These are phyloP conservation scores for Guillardia theta DNA, from an alignment of 78 protist genomes.

Conservation along the genomic window DNA sequence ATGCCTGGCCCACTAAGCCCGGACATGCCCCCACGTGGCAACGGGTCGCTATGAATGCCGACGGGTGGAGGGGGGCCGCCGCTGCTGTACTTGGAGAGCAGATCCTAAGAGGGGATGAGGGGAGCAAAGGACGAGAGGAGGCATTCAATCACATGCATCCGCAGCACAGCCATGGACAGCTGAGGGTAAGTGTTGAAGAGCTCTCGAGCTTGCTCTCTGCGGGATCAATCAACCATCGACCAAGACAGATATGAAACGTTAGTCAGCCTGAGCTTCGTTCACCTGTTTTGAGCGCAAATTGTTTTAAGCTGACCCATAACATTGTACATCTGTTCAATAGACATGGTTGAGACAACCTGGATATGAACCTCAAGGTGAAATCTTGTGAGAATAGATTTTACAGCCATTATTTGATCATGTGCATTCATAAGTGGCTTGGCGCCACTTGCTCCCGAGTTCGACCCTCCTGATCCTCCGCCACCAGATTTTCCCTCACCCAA, in stretches of 20 bases:
- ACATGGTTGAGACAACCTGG: background rate
- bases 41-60: too few relatives aligned
- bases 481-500: background rate
- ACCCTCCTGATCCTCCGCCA: background rate
- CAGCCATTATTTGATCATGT: background rate
- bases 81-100: background rate
- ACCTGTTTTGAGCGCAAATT: background rate
- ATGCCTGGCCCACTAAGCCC: background rate
- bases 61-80: background rate
- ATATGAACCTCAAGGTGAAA: background rate
- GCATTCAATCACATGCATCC: background rate
- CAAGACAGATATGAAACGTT: background rate
- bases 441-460: background rate
- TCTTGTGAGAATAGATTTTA: background rate
- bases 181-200: background rate
- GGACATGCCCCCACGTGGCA: background rate
- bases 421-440: background rate
- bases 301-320: background rate
- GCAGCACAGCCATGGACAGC: background rate
- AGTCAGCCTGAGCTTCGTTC: background rate
- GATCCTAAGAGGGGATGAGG: background rate
- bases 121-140: too few relatives aligned
- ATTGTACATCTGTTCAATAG: background rate
- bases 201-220: slow-evolving; percentile 16
- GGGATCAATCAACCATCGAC: background rate